Evolutionary conservation across 2,329 filamentous ascomycete species (phyloP), one percentile per base, ranked within the genome.

Genomic region (Pseudocercospora eumusae): DNA sequence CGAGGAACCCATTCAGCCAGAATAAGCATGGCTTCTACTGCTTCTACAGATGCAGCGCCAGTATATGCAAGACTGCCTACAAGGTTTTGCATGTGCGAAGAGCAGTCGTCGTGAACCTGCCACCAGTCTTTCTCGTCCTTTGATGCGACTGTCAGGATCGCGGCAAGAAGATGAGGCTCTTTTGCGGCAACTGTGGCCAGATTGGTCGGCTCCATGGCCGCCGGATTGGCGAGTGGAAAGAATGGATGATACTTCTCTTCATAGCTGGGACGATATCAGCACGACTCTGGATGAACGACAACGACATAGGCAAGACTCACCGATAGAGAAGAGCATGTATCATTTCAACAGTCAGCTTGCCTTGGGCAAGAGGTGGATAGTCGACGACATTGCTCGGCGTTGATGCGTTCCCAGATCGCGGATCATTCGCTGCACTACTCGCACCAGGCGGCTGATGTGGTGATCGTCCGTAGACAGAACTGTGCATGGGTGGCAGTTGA

Each of bases 1-100:
- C 71, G 63, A 5, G 73, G 72, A 5, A 73, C 69, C 73, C 73
- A 75, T 27, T 75, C 73, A 2, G 72, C 71, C 23, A 75, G 57
- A 4, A 75, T 73, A 20, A 75, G 66, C 64, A 74, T 70, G 1
- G 72, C 72, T 64, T 75, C 73, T 4, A 75, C 72, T 15, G 73
- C 72, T 56, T 73, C 73, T 11, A 75, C 69, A 9, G 66, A 65
- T 20, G 68, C 72, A n/a, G 63, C 58, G n/a, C 71, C 73, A 52
- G 64, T 68, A 60, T 73, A 73, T 2, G 73, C 70, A 2, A 75
- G 63, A 42, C 67, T 69, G 1, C 68, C 70, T 15, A 75, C 70
- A 2, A 75, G 65, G 13, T 70, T 66, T 60, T 74, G 72, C 73
- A 75, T 75, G 57, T 75, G 71, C 4, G 68, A 57, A 1, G 70